Evolutionary conservation across 768 basidiomycete genomes (phyloP), one percentile per base, ranked within the genome.

Genomic region (Boletus fagicola): DNA sequence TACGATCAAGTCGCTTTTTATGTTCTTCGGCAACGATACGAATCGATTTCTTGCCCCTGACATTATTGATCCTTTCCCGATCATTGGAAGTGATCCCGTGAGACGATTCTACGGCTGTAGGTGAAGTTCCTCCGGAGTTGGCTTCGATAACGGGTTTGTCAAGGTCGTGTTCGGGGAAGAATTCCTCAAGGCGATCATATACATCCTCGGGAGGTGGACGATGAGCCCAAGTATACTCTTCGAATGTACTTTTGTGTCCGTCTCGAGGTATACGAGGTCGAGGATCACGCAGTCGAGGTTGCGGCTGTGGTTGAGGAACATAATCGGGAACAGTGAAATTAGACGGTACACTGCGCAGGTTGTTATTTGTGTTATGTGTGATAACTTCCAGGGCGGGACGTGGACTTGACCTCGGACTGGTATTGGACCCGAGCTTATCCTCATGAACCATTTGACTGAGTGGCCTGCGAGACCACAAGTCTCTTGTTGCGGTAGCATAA

Each of bases 131-230:
- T 11, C 91, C 88, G 4, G 86, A 89, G 40, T 79, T 81, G 33
- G 88, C 85, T 64, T 98, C 96, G 53, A 98, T 90, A 61, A 98
- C 88, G 2, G 95, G 94, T 68, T 94, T 90, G 72, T 98, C 97
- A 48, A 98, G 83, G 67, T 98, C 94, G 68, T 97, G 92, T 62
- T 90, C 87, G 1, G 96, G 95, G 80, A 99, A 99, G 78, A 92
- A 98, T 59, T 89, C 86, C 64, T 98, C 92, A 9, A 99, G 80
- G 54, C 90, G 86, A 43, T 98, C 90, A 68, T 94, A 93, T 44
- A 99, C 89, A 63, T 91, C 90, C 74, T 98, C 97, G 0, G 94
- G 86, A 45, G 87, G 84, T 30, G 95, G 95, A 65, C 94, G 90
- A 58, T 88, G 85, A 38, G 91, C 90, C 94, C 93, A 97, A 22